Conservation (phyloP, 2,329 filamentous ascomycete genomes). For the Microdochium bolleyi region DNA sequence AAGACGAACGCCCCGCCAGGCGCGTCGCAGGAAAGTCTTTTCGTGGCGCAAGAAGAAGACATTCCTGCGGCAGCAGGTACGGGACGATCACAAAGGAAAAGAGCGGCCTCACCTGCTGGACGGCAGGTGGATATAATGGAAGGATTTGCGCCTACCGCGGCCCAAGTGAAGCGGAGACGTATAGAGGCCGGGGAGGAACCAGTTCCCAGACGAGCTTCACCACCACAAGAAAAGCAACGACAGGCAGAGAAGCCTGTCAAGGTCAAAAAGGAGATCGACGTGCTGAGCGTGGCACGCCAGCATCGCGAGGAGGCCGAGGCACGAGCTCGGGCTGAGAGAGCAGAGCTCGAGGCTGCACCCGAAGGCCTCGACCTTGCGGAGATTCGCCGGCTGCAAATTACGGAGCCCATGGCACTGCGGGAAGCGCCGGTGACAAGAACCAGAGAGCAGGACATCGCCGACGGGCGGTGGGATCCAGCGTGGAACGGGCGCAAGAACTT, state of each 20-base stretch:
- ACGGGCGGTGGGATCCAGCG: constrained; percentile 67
- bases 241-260: constrained; percentile 16
- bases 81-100: constrained; percentile 32
- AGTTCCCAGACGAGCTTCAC: constrained; percentile 20
- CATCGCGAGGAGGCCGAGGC: constrained; percentile 60
- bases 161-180: constrained; percentile 71
- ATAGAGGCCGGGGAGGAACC: constrained; percentile 50
- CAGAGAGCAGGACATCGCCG: constrained; percentile 43
- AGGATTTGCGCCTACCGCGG: constrained; percentile 66
- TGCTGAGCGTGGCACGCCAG: constrained; percentile 58
- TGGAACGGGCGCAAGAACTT: constrained; percentile 98
- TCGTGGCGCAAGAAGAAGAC: constrained; percentile 41
- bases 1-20: constrained; percentile 3
- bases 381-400: constrained; percentile 65
- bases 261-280: constrained; percentile 54
- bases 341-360: constrained; percentile 40
- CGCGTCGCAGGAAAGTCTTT: constrained; percentile 37
- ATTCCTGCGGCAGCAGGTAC: constrained; percentile 11
- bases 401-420: constrained; percentile 68
- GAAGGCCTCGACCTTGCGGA: constrained; percentile 65
- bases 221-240: constrained; percentile 13
- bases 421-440: constrained; percentile 20
- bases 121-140: constrained; percentile 55
- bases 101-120: constrained; percentile 30
- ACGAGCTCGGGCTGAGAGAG: constrained; percentile 43